phyloP scores from a whole-genome alignment of 2,329 filamentous ascomycete species.

The Dendrostoma leiphaemia region DNA sequence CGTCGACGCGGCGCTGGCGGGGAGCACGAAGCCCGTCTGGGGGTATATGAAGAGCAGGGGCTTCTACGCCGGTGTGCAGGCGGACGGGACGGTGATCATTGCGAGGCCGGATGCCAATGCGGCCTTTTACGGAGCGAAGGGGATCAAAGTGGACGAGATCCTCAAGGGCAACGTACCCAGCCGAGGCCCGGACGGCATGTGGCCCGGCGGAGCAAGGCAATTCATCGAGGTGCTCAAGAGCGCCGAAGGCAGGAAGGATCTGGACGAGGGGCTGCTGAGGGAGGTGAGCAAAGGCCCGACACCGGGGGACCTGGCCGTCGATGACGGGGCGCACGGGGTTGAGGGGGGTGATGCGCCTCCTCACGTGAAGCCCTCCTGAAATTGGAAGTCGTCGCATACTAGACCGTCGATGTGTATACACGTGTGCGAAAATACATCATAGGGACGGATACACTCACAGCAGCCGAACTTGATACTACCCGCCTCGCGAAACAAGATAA shows the following conservation, averaged over 20 bases:
- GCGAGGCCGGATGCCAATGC: slow-evolving; percentile 71
- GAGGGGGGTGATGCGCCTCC: no score
- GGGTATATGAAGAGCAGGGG: slow-evolving; percentile 72
- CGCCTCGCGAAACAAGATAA: no score
- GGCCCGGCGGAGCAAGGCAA: slow-evolving; percentile 14
- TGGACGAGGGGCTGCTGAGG: slow-evolving; percentile 18
- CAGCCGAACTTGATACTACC: no score
- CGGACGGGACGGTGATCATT: slow-evolving; percentile 74
- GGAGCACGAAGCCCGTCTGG: slow-evolving; percentile 55
- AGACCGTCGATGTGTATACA: no score
- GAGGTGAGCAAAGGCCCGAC: slow-evolving; percentile 67
- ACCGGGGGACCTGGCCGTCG: slow-evolving; percentile 65
- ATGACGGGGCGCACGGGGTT: neutral
- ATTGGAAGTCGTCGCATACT: no score
- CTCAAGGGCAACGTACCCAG: slow-evolving; percentile 19
- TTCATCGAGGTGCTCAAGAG: slow-evolving; percentile 23
- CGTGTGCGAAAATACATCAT: no score
- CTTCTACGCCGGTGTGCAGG: slow-evolving; percentile 68
- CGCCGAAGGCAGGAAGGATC: slow-evolving; percentile 20
- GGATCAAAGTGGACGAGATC: slow-evolving; percentile 20
- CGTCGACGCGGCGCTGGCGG: slow-evolving; percentile 56
- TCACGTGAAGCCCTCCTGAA: no score
- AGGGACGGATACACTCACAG: no score
- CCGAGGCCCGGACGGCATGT: slow-evolving; percentile 11
- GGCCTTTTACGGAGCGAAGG: slow-evolving; percentile 59